A percentile compares a stretch with the other conserved stretches of the same genome.
These are phyloP conservation scores for Copromyces sp. DNA, from an alignment of 495 filamentous ascomycete species.

Conservation along the genomic window DNA sequence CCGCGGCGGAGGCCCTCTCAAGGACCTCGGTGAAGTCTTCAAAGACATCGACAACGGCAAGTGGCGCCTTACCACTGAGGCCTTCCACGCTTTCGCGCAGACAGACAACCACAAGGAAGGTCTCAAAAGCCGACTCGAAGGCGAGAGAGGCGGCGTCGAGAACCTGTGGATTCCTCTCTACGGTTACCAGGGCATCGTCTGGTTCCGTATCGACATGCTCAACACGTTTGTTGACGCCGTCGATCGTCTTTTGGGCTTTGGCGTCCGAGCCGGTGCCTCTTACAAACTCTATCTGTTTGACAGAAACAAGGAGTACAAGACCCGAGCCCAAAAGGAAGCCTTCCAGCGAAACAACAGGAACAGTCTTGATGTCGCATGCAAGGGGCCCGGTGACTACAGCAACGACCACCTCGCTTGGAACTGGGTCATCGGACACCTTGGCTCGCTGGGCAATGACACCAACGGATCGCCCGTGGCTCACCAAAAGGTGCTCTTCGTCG, in stretches of 20 bases:
- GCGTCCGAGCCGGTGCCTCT: constrained; percentile 11
- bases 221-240: constrained; percentile 24
- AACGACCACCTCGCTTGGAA: constrained; percentile 4
- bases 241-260: constrained; percentile 18
- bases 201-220: constrained; percentile 10
- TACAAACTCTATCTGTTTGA: constrained; percentile 18
- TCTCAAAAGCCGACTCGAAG: background rate
- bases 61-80: background rate
- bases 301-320: constrained; percentile 3
- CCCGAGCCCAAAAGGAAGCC: background rate
- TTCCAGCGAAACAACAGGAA: background rate
- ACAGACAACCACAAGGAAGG: background rate
- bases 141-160: background rate
- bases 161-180: constrained; percentile 10
- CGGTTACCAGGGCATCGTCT: constrained; percentile 21
- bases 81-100: background rate
- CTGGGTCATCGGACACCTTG: constrained; percentile 3
- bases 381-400: constrained; percentile 12
- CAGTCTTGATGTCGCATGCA: background rate
- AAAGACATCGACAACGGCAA: background rate
- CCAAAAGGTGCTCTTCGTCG: constrained; percentile 10
- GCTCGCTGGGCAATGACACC: background rate
- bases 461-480: background rate
- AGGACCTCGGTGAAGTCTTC: background rate
- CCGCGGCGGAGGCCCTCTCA: background rate